Percentiles rank a stretch among this genome's conserved stretches.
phyloP scores from a whole-genome alignment of 2,329 filamentous ascomycete species.

The Xylariaceae sp. region DNA sequence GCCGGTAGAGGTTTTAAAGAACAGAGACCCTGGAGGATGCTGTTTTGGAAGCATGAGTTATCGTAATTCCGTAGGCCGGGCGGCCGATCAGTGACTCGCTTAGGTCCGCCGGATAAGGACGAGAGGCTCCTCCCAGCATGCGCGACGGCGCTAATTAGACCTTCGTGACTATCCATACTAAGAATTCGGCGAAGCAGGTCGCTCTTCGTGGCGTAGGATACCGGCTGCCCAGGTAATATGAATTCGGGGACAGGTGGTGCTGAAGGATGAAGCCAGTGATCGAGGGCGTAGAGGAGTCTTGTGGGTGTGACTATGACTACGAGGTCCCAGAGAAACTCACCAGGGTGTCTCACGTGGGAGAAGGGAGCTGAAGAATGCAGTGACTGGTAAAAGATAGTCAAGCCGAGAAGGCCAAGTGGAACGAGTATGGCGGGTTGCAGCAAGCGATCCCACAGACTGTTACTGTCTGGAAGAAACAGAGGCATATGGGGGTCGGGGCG shows the following conservation, averaged over 20 bases:
- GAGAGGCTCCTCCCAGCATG: conserved; percentile 54
- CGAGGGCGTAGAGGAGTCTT: conserved; percentile 53
- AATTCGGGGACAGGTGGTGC: conserved; percentile 37
- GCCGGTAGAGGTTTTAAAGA: conserved; percentile 65
- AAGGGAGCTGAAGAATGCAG: conserved; percentile 29
- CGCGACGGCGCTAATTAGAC: conserved; percentile 54
- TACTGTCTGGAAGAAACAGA: conserved; percentile 21
- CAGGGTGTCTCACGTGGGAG: conserved; percentile 35
- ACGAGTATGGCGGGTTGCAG: conserved; percentile 37
- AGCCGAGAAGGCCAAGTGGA: conserved; percentile 34
- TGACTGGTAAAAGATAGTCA: conserved; percentile 37
- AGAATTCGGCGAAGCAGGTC: conserved; percentile 61
- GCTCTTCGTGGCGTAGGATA: conserved; percentile 57
- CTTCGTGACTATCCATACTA: conserved; percentile 50
- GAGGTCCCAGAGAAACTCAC: conserved; percentile 56
- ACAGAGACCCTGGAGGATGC: conserved; percentile 79
- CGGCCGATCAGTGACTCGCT: conserved; percentile 43
- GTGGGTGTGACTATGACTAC: conserved; percentile 56
- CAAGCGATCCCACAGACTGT: conserved; percentile 33
- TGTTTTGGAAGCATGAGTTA: conserved; percentile 98
- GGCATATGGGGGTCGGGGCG: conserved; percentile 25
- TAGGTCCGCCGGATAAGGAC: conserved; percentile 48
- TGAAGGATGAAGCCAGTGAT: conserved; percentile 50
- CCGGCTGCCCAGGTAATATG: conserved; percentile 37
- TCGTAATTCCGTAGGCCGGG: conserved; percentile 83